A percentile compares a stretch with the other conserved stretches of the same genome.
Evolutionary conservation across 371 early-diverging fungal species (phyloP).

Genomic region (Circinella minor): DNA sequence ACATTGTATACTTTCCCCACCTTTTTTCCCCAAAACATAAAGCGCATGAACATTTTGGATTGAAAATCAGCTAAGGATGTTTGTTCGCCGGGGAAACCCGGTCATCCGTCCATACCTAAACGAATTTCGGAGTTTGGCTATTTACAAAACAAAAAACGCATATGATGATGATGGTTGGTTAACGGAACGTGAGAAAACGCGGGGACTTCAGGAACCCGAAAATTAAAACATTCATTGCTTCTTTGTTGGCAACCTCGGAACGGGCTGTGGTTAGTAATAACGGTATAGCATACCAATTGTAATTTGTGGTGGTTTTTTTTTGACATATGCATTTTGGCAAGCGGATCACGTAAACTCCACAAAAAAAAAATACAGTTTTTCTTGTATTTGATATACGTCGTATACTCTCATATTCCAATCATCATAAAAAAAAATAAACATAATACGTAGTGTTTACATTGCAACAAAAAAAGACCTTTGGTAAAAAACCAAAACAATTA

Average conservation of each 20-base stretch:
- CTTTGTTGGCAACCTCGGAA: too few species aligned
- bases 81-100: constrained; percentile 5
- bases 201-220: constrained; percentile 7
- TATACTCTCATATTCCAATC: background rate
- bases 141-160: constrained; percentile 1
- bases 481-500: background rate
- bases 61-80: background rate
- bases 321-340: background rate
- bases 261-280: too few species aligned
- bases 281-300: too few species aligned
- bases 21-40: too few species aligned
- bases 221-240: background rate
- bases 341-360: background rate
- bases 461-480: background rate
- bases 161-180: constrained; percentile 1
- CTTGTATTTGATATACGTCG: background rate
- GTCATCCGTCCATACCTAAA: background rate
- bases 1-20: too few species aligned
- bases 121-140: background rate
- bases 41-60: background rate
- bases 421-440: background rate
- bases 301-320: background rate
- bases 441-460: background rate
- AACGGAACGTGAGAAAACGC: constrained; percentile 11
- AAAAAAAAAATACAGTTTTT: background rate